Conservation (phyloP, 208 protist genomes). For the Trichomonas tenax region DNA sequence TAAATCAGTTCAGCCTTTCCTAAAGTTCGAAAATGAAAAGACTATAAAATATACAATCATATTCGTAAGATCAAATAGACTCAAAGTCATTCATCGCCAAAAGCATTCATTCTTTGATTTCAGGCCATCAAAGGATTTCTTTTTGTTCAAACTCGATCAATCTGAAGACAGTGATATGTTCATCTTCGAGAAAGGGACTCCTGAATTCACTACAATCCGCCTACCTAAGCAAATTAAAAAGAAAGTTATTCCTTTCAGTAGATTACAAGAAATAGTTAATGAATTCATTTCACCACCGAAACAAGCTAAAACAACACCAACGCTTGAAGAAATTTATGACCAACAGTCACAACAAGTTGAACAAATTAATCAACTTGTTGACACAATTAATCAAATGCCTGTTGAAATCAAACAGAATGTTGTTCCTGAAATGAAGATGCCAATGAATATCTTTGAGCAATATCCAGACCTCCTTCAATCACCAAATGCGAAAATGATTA, state of each 20-base stretch:
- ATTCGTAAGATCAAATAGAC: not conserved
- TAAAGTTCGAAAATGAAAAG: not conserved
- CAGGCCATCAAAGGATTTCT: not conserved
- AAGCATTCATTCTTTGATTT: not conserved
- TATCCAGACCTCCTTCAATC: not conserved
- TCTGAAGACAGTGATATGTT: not conserved
- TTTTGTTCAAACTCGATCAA: not conserved
- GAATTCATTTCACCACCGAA: not conserved
- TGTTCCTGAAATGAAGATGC: no score
- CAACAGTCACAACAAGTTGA: not conserved
- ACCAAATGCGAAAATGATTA: not conserved
- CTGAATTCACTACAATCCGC: not conserved
- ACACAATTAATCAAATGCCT: not conserved
- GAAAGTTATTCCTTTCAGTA: not conserved
- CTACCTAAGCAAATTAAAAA: not conserved
- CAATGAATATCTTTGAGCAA: not conserved
- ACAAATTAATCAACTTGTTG: no score
- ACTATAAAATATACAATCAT: not conserved
- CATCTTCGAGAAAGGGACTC: not conserved
- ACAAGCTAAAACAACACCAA: not conserved
- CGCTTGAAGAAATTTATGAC: not conserved
- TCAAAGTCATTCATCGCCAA: not conserved
- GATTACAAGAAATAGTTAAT: not conserved
- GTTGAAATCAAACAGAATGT: no score
- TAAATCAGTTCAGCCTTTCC: not conserved